These are phyloP conservation scores for Porogramme epimiltina DNA, from an alignment of 1,284 basidiomycete genomes.

Conservation along the genomic window DNA sequence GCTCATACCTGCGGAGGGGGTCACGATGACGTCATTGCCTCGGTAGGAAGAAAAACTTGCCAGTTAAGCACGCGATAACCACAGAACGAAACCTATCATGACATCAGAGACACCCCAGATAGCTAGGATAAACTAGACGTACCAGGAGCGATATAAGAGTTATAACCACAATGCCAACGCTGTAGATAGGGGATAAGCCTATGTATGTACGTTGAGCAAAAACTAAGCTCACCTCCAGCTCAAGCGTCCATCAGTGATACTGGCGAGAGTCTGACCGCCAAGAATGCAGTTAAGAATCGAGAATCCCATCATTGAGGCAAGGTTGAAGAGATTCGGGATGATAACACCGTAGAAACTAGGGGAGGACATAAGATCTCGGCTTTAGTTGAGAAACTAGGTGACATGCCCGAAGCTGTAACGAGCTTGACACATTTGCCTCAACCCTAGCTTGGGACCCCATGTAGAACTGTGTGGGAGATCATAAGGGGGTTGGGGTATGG, in stretches of 20 bases:
- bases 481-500: not conserved
- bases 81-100: constrained; percentile 70
- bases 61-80: constrained; percentile 76
- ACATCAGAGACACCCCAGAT: not conserved
- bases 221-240: constrained; percentile 60
- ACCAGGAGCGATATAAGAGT: constrained; percentile 75
- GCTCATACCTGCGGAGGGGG: constrained; percentile 61
- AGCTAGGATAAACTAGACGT: constrained; percentile 30
- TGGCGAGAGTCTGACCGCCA: constrained; percentile 73
- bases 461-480: constrained; percentile 53
- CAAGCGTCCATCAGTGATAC: constrained; percentile 63
- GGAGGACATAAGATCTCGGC: not conserved
- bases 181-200: constrained; percentile 28
- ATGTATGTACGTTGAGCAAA: not conserved
- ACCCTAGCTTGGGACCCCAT: constrained; percentile 84
- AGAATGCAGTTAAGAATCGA: constrained; percentile 76
- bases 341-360: constrained; percentile 62
- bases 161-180: constrained; percentile 90
- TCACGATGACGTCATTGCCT: not conserved
- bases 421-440: constrained; percentile 88
- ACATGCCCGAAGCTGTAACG: constrained; percentile 77
- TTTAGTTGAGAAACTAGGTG: not conserved
- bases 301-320: constrained; percentile 65
- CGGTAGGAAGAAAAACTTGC: constrained; percentile 37
- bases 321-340: constrained; percentile 63